Evolutionary conservation across 129 eudicot species (phyloP).

Genomic region (Deinandra increscens): DNA sequence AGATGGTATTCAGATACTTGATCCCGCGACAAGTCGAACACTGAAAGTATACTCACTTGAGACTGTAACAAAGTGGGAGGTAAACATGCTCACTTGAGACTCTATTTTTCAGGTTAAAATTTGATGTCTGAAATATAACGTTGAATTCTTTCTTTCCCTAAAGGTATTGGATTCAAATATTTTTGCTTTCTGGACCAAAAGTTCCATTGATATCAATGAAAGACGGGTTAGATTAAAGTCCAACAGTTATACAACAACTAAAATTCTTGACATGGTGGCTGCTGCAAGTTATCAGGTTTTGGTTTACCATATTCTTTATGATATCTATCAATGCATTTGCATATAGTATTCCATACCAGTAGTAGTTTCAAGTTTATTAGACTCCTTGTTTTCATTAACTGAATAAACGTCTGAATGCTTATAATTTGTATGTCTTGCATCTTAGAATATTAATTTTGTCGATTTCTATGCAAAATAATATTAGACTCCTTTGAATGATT

Average conservation of each 20-base stretch:
- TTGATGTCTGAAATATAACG: not conserved
- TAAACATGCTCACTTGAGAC: slow-evolving; percentile 30
- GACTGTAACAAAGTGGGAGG: slow-evolving; percentile 72
- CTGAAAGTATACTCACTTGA: slow-evolving; percentile 74
- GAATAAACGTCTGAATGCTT: not conserved
- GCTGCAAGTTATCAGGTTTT: slow-evolving; percentile 89
- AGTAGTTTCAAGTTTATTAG: not conserved
- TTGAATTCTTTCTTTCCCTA: not conserved
- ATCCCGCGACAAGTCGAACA: slow-evolving; percentile 61
- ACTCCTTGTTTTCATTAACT: not conserved
- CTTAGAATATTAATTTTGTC: not conserved
- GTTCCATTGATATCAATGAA: slow-evolving; percentile 57
- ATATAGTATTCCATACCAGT: not conserved
- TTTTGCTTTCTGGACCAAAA: slow-evolving; percentile 88
- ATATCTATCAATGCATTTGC: not conserved
- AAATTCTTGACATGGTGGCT: slow-evolving; percentile 76
- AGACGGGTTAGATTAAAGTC: slow-evolving; percentile 85
- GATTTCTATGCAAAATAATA: not conserved
- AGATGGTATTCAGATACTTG: slow-evolving; percentile 84
- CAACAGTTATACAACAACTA: slow-evolving; percentile 72
- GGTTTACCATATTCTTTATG: not conserved
- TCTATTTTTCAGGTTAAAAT: not conserved
- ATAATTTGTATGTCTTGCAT: not conserved
- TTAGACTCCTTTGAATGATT: not conserved
- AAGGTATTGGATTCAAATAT: slow-evolving; percentile 74